Conservation (phyloP, 2,329 filamentous ascomycete species). For the Annulohypoxylon truncatum region DNA sequence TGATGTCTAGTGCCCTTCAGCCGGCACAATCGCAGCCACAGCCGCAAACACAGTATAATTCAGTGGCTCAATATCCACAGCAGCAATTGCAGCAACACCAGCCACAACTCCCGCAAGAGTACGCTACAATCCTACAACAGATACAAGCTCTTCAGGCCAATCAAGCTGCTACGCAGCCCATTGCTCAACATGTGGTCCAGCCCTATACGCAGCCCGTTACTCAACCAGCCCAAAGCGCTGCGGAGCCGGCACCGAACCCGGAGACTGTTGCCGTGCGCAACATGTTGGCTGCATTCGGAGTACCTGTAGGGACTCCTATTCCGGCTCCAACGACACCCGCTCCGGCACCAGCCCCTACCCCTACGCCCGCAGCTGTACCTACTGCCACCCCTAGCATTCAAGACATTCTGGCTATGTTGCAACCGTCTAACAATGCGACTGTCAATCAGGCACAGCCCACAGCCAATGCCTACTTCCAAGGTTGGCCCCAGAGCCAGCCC, state of each 20-base stretch:
- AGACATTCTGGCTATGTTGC: constrained; percentile 10
- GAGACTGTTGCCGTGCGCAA: neutral
- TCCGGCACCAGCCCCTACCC: neutral
- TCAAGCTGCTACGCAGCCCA: constrained; percentile 28
- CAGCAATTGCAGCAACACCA: neutral
- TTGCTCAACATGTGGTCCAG: neutral
- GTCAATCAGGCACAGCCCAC: neutral
- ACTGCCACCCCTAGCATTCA: constrained; percentile 14
- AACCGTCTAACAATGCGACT: constrained; percentile 16
- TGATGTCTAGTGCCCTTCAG: constrained; percentile 42
- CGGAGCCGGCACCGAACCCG: constrained; percentile 40
- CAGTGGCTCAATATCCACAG: neutral
- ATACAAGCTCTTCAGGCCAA: constrained; percentile 42
- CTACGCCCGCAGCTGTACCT: constrained; percentile 17
- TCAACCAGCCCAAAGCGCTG: constrained; percentile 34
- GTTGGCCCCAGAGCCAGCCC: constrained; percentile 41
- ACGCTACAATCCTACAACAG: constrained; percentile 43
- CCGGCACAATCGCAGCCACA: neutral
- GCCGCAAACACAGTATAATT: neutral
- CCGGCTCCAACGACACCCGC: neutral
- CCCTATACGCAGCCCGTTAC: constrained; percentile 23
- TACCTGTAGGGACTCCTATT: neutral
- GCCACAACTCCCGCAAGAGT: neutral
- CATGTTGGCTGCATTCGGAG: neutral
- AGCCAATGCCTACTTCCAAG: constrained; percentile 32